Conservation (phyloP, 169 alveolate genomes). For the Plasmodium inui region DNA sequence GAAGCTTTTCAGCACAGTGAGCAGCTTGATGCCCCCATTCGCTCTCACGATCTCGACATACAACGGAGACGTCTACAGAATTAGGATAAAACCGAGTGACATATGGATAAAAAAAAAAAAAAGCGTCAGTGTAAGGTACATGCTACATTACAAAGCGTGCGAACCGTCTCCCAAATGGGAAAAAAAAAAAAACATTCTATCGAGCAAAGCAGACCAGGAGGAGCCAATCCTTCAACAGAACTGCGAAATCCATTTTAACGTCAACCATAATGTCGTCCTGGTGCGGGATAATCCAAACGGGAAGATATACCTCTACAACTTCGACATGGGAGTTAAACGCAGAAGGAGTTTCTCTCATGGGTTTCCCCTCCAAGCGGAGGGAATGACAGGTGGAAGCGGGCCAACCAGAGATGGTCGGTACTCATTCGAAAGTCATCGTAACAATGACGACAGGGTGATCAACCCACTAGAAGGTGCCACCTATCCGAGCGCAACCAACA, state of each 20-base stretch:
- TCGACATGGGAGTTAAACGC: not conserved
- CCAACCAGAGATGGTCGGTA: not conserved
- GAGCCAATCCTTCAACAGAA: not conserved
- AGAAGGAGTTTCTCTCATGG: not conserved
- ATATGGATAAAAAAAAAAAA: conserved; percentile 71
- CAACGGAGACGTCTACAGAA: conserved; percentile 40
- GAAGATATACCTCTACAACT: conserved; percentile 36
- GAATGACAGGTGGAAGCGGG: not conserved
- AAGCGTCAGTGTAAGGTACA: conserved; percentile 56
- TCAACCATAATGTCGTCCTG: conserved; percentile 21
- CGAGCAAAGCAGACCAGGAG: not conserved
- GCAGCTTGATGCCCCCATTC: conserved; percentile 70
- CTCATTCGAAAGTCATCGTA: not conserved
- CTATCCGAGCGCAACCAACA: not conserved
- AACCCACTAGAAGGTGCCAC: not conserved
- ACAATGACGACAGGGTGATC: not conserved
- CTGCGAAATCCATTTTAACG: not conserved
- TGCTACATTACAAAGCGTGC: conserved; percentile 27
- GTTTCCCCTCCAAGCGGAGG: not conserved
- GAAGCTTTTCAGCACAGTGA: conserved; percentile 38
- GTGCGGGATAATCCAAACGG: not conserved
- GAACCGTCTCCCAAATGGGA: not conserved
- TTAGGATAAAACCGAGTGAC: conserved; percentile 56
- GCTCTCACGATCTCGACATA: conserved; percentile 47
- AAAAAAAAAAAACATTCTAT: not conserved